Conservation (phyloP, 345 rosid genomes). For the Leavenworthia alabamica region DNA sequence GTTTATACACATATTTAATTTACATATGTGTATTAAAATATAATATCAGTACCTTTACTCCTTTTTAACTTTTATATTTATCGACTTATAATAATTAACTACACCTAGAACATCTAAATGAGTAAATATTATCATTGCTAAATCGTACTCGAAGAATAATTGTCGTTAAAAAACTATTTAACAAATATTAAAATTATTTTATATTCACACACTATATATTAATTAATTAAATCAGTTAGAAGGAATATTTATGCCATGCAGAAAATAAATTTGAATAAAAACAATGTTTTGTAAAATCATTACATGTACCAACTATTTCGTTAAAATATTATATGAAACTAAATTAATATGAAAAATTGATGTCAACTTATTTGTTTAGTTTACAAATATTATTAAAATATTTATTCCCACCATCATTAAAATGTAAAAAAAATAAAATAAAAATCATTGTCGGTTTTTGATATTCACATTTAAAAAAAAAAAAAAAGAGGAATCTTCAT, state of each 20-base stretch:
- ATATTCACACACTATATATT: neutral
- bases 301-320: neutral
- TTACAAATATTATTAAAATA: neutral
- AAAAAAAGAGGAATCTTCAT: constrained; percentile 14
- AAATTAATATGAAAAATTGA: neutral
- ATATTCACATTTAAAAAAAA: neutral
- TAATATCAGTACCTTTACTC: constrained; percentile 5
- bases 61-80: constrained; percentile 15
- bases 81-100: constrained; percentile 5
- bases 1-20: constrained; percentile 20
- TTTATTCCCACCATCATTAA: neutral
- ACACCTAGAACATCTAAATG: constrained; percentile 5
- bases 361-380: constrained; percentile 7
- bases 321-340: neutral
- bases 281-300: neutral
- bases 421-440: neutral
- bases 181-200: neutral
- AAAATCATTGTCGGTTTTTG: neutral
- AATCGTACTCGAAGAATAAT: neutral
- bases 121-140: constrained; percentile 7
- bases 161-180: neutral
- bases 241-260: neutral
- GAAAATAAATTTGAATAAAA: neutral
- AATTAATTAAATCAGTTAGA: neutral
- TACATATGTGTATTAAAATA: constrained; percentile 10